These are phyloP conservation scores for Plasmodium knowlesi DNA, from an alignment of 169 alveolate genomes.

Conservation along the genomic window DNA sequence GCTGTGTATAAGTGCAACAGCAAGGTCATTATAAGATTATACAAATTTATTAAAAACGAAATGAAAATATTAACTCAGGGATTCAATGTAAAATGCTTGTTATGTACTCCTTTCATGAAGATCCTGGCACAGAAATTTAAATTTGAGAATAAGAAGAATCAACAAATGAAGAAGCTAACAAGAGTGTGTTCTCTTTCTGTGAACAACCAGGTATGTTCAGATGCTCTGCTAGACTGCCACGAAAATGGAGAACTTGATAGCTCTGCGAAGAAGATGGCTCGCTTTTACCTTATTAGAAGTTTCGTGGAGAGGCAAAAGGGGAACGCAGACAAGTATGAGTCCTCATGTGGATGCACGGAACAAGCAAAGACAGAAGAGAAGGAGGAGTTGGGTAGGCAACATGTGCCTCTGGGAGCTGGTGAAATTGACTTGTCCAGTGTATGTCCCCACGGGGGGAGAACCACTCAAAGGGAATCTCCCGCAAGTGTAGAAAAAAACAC, in stretches of 20 bases:
- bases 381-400: background rate
- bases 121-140: background rate
- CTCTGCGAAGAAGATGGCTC: background rate
- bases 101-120: slow-evolving; percentile 24
- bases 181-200: background rate
- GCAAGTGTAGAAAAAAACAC: background rate
- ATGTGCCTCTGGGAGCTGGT: background rate
- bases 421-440: background rate
- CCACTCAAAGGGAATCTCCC: background rate
- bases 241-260: background rate
- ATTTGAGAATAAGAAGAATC: background rate
- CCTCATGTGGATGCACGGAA: background rate
- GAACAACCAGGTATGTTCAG: background rate
- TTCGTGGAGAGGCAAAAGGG: background rate
- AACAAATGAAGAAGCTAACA: background rate
- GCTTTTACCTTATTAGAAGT: background rate
- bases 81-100: background rate
- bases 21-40: background rate
- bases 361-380: background rate
- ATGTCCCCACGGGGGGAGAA: background rate
- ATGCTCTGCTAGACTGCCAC: background rate
- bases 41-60: slow-evolving; percentile 8
- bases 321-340: background rate
- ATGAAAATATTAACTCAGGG: slow-evolving; percentile 4
- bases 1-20: slow-evolving; percentile 15